Evolutionary conservation across 495 filamentous ascomycete species (phyloP).

Genomic region (Penicillium arizonense): DNA sequence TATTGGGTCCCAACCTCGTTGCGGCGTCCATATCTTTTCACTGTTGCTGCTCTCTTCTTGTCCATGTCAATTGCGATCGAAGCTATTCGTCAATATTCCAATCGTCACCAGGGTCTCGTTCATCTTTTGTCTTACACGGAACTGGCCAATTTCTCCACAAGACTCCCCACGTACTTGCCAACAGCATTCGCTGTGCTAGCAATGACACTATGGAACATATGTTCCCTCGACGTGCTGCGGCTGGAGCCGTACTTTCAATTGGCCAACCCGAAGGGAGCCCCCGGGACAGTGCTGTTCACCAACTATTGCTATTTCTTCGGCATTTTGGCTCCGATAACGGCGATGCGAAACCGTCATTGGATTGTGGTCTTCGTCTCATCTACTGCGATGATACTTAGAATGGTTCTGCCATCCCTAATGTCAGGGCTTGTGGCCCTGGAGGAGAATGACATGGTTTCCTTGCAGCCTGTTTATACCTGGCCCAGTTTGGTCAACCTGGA

Average conservation of each 20-base stretch:
- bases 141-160: no score
- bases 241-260: conserved; percentile 31
- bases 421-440: conserved; percentile 17
- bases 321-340: conserved; percentile 17
- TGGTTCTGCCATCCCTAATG: conserved; percentile 18
- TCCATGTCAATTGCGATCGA: no score
- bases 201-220: conserved; percentile 19
- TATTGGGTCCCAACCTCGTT: no score
- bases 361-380: conserved; percentile 17
- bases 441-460: background rate
- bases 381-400: conserved; percentile 14
- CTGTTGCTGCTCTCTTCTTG: no score
- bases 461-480: conserved; percentile 19
- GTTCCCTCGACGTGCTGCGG: conserved; percentile 20
- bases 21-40: no score
- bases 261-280: conserved; percentile 11
- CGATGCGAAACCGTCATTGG: conserved; percentile 24
- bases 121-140: no score
- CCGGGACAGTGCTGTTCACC: conserved; percentile 22
- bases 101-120: no score
- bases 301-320: conserved; percentile 24
- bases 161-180: conserved; percentile 12
- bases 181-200: conserved; percentile 17
- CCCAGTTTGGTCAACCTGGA: conserved; percentile 17
- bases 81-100: no score